Evolutionary conservation across 805 yeast species (phyloP).

Genomic region (Citeromyces matritensis): DNA sequence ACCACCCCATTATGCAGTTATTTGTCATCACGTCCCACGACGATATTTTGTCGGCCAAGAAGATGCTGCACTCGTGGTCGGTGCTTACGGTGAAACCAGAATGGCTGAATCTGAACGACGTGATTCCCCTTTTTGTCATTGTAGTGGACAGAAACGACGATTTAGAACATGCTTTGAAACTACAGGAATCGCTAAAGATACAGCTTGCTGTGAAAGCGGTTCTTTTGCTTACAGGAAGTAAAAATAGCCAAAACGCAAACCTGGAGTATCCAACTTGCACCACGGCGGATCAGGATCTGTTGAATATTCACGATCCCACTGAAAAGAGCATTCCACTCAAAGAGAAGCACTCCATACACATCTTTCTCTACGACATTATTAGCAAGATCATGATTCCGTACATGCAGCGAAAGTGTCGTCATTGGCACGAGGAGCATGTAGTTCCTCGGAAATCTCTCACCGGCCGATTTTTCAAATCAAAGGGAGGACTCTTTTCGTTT

Average conservation of each 20-base stretch:
- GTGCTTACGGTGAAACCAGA: conserved; percentile 29
- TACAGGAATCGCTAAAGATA: conserved; percentile 15
- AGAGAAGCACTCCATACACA: conserved; percentile 13
- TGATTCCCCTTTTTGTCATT: conserved; percentile 34
- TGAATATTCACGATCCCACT: conserved; percentile 3
- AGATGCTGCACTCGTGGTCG: conserved; percentile 37
- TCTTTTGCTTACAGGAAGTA: conserved; percentile 1
- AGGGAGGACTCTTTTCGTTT: conserved; percentile 1
- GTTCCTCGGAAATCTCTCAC: conserved; percentile 67
- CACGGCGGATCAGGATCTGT: conserved; percentile 31
- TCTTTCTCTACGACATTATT: conserved; percentile 29
- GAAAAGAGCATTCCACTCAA: conserved; percentile 6
- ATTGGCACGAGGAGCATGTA: conserved; percentile 77
- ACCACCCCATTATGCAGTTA: conserved; percentile 73
- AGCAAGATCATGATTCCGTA: conserved; percentile 51
- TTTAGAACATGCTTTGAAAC: conserved; percentile 17
- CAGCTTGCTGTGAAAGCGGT: conserved; percentile 9
- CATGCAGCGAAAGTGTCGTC: conserved; percentile 68
- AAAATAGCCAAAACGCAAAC: not conserved
- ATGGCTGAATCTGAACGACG: conserved; percentile 52
- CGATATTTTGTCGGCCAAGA: conserved; percentile 38
- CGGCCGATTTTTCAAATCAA: conserved; percentile 41
- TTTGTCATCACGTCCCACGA: conserved; percentile 48
- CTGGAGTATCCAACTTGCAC: conserved; percentile 16
- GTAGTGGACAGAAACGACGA: conserved; percentile 34